These are phyloP conservation scores for Pestalotiopsis sp. DNA, from an alignment of 2,329 filamentous ascomycete genomes.

Conservation along the genomic window DNA sequence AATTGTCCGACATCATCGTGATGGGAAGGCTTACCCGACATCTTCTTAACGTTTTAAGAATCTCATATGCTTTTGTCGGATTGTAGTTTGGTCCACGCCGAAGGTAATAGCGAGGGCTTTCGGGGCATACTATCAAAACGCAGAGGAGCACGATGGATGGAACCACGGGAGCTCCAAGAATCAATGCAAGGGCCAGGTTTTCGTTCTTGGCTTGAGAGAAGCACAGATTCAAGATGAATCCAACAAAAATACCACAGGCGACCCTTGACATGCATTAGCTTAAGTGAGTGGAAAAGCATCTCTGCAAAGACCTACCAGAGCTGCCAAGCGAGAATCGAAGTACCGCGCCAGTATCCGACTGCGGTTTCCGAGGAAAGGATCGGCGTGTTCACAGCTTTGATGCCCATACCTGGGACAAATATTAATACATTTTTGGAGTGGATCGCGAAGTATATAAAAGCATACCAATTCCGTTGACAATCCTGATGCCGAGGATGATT, in stretches of 20 bases:
- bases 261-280: constrained; percentile 24
- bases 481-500: constrained; percentile 3
- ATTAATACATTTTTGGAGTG: not conserved
- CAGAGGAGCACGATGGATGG: constrained; percentile 29
- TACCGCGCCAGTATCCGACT: constrained; percentile 48
- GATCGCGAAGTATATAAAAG: constrained; percentile 5
- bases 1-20: not conserved
- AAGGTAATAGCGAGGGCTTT: constrained; percentile 38
- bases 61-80: constrained; percentile 28
- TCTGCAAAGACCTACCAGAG: constrained; percentile 32
- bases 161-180: constrained; percentile 33
- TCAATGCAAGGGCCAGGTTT: constrained; percentile 27
- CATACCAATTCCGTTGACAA: constrained; percentile 14
- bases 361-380: constrained; percentile 49
- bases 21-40: constrained; percentile 25
- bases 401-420: constrained; percentile 41
- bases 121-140: constrained; percentile 33
- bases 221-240: constrained; percentile 31
- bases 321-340: constrained; percentile 49
- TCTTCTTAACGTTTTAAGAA: constrained; percentile 33
- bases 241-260: constrained; percentile 37
- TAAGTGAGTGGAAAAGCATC: too few species aligned
- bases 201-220: constrained; percentile 18
- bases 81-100: constrained; percentile 31
- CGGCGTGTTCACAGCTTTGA: constrained; percentile 50